Base-by-base conservation (phyloP, 2,329 filamentous ascomycete genomes). In the Calonectria honghensis region DNA sequence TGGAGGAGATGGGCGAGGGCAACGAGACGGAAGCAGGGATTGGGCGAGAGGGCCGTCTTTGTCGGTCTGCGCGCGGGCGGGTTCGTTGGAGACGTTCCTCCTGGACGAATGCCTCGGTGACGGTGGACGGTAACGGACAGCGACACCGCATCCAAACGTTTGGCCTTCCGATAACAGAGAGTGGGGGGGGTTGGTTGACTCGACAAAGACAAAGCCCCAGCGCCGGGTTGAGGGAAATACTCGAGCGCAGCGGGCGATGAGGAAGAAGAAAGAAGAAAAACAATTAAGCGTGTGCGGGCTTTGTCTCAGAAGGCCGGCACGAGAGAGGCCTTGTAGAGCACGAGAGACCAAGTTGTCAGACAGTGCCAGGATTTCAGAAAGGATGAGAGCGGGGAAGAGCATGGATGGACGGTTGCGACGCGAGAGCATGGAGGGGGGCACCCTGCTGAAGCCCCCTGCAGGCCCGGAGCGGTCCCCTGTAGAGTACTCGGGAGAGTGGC, bases 1-100 rank as follows among this genome's bases (percentile, higher is more conserved):
- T 78, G 75, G 77, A 54, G 74, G 73, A 75, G 52, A 67, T 66
- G 63, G 72, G 48, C 52, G 57, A 67, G 71, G 68, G 37, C 50
- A 45, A 66, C 41, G 50, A 65, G 70, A 73, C 31, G 66, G 68
- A 72, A 57, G 50, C 72, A 71, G 72, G 72, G 72, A 74, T 74
- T 65, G 67, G 48, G 61, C 20, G 37, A 50, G 35, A 63, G 45
- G 67, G 37, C 51, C 20, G 65, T 48, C 24, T 68, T 50, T 68
- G 68, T 74, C 72, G 72, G 72, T 74, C 67, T 70, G 72, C 41
- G 61, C 41, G 61, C 41, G 61, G 61, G 32, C 35, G 50, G 65
- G 37, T 51, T 67, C 48, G 31, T 51, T 52, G 64, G 29, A 37
- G 64, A 50, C 48, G 48, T 24, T 67, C 31, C n/a, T 35, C 29